Percentiles rank a stretch among this genome's conserved stretches.
Evolutionary conservation across 2,329 filamentous ascomycete species (phyloP).

Genomic region (Leptodontidium sp.): DNA sequence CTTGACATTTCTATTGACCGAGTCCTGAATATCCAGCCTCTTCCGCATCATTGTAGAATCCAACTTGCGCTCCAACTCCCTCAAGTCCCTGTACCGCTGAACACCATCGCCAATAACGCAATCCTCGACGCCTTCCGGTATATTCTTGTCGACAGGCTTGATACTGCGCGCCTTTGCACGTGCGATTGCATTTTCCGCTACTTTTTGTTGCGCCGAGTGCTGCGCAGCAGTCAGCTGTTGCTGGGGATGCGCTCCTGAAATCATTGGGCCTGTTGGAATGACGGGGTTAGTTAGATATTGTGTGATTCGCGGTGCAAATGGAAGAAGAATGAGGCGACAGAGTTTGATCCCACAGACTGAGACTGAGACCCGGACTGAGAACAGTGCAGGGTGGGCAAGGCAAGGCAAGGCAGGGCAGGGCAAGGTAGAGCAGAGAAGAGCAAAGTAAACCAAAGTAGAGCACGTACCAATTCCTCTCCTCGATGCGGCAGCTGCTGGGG

Average conservation of each 20-base stretch:
- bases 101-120: constrained; percentile 83
- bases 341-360: neutral
- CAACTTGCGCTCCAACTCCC: constrained; percentile 85
- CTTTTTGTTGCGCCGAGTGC: constrained; percentile 59
- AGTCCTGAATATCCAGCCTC: constrained; percentile 87
- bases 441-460: constrained; percentile 6
- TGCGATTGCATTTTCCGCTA: constrained; percentile 67
- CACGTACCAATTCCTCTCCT: constrained; percentile 49
- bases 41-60: constrained; percentile 96
- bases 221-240: constrained; percentile 62
- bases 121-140: constrained; percentile 89
- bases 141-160: constrained; percentile 93
- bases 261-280: constrained; percentile 43
- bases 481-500: constrained; percentile 40
- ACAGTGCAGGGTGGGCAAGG: neutral
- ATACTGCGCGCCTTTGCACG: constrained; percentile 81
- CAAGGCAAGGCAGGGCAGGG: neutral
- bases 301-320: neutral
- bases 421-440: neutral
- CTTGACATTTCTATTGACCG: constrained; percentile 77
- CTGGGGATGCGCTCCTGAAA: constrained; percentile 43
- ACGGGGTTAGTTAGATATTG: neutral
- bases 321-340: neutral
- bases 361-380: neutral
- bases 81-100: constrained; percentile 81